Base-by-base conservation (phyloP, 2,329 filamentous ascomycete genomes). In the Chalaropsis ovoidea region DNA sequence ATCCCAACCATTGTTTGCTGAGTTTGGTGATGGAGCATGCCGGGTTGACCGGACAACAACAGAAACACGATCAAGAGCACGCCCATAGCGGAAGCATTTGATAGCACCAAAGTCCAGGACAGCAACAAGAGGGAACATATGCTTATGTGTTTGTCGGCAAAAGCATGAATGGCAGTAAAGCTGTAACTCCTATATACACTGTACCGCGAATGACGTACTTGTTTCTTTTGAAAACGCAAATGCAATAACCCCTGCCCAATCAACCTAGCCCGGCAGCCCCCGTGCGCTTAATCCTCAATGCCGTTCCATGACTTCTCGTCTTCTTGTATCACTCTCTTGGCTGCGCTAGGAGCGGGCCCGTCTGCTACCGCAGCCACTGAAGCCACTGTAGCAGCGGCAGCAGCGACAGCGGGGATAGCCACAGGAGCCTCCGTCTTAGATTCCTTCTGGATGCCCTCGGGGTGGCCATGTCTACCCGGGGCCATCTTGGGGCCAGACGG, bases 301-400 rank as follows among this genome's bases (percentile, higher is more conserved):
- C 75, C 76, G 64, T 77, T 76, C 75, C 76, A 77, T 8, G 76
- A 76, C 68, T 75, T 76, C 67, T 77, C 75, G 58, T 75, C 75
- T n/a, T 77, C 75, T 15, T 68, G 56, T 42, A 56, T 43, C 13
- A 41, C 41, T 17, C 47, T 24, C 11, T 19, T 22, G 10, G 61
- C 11, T 35, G 19, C 52, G n/a, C 47, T 13, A 35, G 27, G 54
- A 27, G 35, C n/a, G 39, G 41, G 11, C 13, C 71, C 71, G n/a
- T 68, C 69, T 24, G 70, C 69, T 68, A 67, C 67, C 17, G 65
- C 67, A 68, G 39, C 69, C 68, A 67, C 67, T n/a, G 65, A 68
- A 68, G 39, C 27, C 19, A 61, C 65, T 70, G 69, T 45, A 65
- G n/a, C 35, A n/a, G n/a, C 42, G 7, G 47, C 24, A 24, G 64